Evolutionary conservation across 2,329 filamentous ascomycete species (phyloP).

Genomic region (Fusarium sp.): DNA sequence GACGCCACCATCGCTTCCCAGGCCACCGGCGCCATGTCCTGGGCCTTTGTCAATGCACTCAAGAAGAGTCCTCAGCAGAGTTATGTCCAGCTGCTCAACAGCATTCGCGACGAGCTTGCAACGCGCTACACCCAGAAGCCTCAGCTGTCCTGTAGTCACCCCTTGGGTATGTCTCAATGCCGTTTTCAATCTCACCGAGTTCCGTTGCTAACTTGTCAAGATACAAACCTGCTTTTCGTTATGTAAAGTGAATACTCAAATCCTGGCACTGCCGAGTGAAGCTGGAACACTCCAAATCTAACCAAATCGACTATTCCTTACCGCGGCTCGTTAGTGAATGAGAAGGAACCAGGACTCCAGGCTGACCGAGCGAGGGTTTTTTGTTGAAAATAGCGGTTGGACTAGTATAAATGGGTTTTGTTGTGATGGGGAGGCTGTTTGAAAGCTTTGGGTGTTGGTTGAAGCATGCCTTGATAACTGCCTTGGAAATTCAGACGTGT

Average conservation of each 20-base stretch:
- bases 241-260: conserved; percentile 56
- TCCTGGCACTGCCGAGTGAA: conserved; percentile 18
- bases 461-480: conserved; percentile 7
- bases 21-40: conserved; percentile 97
- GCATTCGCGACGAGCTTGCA: conserved; percentile 89
- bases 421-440: conserved; percentile 31
- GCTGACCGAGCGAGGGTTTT: background rate
- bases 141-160: conserved; percentile 96
- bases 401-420: conserved; percentile 9
- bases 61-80: conserved; percentile 98
- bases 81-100: conserved; percentile 96
- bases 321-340: background rate
- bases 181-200: background rate
- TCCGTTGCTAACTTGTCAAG: conserved; percentile 48
- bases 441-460: conserved; percentile 13
- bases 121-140: conserved; percentile 94
- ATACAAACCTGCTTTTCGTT: conserved; percentile 70
- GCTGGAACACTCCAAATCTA: conserved; percentile 19
- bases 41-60: conserved; percentile 91
- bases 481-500: conserved; percentile 1
- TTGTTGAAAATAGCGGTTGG: conserved; percentile 6
- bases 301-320: background rate
- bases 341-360: background rate
- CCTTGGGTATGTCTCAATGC: conserved; percentile 73
- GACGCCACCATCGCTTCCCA: conserved; percentile 91